A percentile compares a stretch with the other conserved stretches of the same genome.
Conservation (phyloP, 768 basidiomycete species). For the Phylloporus arenicola region DNA sequence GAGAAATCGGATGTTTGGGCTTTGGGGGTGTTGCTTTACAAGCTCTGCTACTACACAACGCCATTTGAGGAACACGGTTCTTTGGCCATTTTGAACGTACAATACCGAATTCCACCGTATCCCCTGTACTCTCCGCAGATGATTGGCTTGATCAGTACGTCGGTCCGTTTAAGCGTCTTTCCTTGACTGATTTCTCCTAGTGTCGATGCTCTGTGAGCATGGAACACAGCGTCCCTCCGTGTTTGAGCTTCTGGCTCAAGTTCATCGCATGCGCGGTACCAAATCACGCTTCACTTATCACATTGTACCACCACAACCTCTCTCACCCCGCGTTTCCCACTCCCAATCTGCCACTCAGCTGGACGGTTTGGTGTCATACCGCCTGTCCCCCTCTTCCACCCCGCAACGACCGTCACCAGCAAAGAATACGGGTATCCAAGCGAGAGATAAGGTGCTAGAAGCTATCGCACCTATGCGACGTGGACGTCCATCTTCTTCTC, state of each 20-base stretch:
- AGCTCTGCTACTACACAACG: constrained; percentile 98
- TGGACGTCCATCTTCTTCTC: constrained; percentile 49
- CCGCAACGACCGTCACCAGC: constrained; percentile 15
- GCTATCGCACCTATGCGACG: constrained; percentile 76
- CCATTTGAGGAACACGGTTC: constrained; percentile 98
- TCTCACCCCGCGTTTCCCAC: constrained; percentile 38
- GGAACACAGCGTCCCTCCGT: constrained; percentile 81
- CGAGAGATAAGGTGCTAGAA: constrained; percentile 72
- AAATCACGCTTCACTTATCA: constrained; percentile 73
- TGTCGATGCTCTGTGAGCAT: constrained; percentile 89
- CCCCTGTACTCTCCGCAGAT: constrained; percentile 81
- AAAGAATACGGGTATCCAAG: constrained; percentile 54
- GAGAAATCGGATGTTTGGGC: constrained; percentile 99
- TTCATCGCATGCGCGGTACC: constrained; percentile 85
- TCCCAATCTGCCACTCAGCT: constrained; percentile 26
- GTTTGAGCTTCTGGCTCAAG: constrained; percentile 78
- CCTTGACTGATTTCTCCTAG: constrained; percentile 36
- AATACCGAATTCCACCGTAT: constrained; percentile 87
- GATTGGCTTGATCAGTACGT: constrained; percentile 75
- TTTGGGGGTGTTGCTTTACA: constrained; percentile 92
- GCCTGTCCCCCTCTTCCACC: constrained; percentile 20
- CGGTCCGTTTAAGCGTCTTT: constrained; percentile 2
- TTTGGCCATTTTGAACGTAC: constrained; percentile 92
- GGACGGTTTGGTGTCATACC: constrained; percentile 38
- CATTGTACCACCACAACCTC: constrained; percentile 43